Percentiles rank a stretch among this genome's conserved stretches.
phyloP scores from a whole-genome alignment of 1,284 basidiomycete genomes.

The Anthracocystis setariae region DNA sequence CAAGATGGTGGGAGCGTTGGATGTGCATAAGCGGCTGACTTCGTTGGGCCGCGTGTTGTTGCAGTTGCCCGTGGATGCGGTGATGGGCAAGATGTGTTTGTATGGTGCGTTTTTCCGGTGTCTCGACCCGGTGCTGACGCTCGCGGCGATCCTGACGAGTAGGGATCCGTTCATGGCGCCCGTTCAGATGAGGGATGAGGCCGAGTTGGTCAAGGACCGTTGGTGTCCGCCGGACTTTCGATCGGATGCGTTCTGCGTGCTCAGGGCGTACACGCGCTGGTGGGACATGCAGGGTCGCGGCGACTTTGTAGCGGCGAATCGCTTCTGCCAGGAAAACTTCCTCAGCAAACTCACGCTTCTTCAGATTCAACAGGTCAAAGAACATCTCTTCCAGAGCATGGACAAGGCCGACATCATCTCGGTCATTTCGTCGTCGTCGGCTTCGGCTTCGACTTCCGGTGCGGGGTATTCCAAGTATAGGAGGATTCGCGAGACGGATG shows the following conservation, averaged over 20 bases:
- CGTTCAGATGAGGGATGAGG: slow-evolving; percentile 70
- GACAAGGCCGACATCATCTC: slow-evolving; percentile 73
- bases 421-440: slow-evolving; percentile 47
- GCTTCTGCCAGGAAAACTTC: slow-evolving; percentile 88
- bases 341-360: slow-evolving; percentile 84
- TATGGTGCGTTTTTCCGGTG: slow-evolving; percentile 94
- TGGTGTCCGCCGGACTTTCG: slow-evolving; percentile 84
- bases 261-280: slow-evolving; percentile 87
- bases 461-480: slow-evolving; percentile 31
- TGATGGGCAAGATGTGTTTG: slow-evolving; percentile 87
- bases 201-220: slow-evolving; percentile 78
- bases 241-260: slow-evolving; percentile 83
- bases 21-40: slow-evolving; percentile 80
- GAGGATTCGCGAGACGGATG: slow-evolving; percentile 69
- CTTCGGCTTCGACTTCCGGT: slow-evolving; percentile 9
- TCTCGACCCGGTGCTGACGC: slow-evolving; percentile 85
- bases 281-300: slow-evolving; percentile 54
- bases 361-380: slow-evolving; percentile 85
- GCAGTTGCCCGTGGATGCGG: slow-evolving; percentile 87
- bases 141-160: slow-evolving; percentile 88
- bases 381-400: slow-evolving; percentile 80
- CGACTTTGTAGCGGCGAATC: slow-evolving; percentile 72
- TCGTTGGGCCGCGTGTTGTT: slow-evolving; percentile 87
- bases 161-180: slow-evolving; percentile 91
- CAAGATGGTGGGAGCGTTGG: slow-evolving; percentile 87